A percentile compares a stretch with the other conserved stretches of the same genome.
phyloP scores from a whole-genome alignment of 176 grass and related monocot species.

The Ensete glaucum region DNA sequence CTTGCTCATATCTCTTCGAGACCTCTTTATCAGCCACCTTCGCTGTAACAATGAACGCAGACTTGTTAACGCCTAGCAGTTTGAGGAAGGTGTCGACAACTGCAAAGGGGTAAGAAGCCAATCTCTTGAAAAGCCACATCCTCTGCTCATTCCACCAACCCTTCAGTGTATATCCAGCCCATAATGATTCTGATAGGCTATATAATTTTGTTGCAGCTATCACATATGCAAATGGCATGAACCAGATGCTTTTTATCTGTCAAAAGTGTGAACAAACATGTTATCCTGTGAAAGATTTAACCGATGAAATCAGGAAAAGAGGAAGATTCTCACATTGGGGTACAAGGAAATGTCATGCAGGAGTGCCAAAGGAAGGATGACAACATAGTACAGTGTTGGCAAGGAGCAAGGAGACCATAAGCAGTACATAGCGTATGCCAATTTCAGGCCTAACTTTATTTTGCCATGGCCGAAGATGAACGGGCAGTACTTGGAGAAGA shows the following conservation, averaged over 20 bases:
- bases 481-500: slow-evolving; percentile 20
- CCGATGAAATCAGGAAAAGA: background rate
- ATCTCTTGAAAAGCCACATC: slow-evolving; percentile 19
- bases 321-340: slow-evolving; percentile 14
- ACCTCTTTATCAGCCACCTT: slow-evolving; percentile 26
- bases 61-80: background rate
- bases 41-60: slow-evolving; percentile 5
- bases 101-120: slow-evolving; percentile 15
- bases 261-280: background rate
- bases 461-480: slow-evolving; percentile 6
- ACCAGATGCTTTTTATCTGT: slow-evolving; percentile 14
- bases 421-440: background rate
- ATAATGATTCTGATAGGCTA: background rate
- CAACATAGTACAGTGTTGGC: background rate
- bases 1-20: slow-evolving; percentile 22
- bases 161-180: background rate
- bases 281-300: background rate
- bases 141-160: slow-evolving; percentile 22
- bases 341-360: slow-evolving; percentile 14
- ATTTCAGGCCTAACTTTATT: slow-evolving; percentile 6
- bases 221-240: slow-evolving; percentile 10
- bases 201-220: background rate
- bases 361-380: background rate
- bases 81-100: slow-evolving; percentile 4
- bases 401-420: slow-evolving; percentile 20